These are phyloP conservation scores for Candida schatavii DNA, from an alignment of 805 yeast genomes.

Conservation along the genomic window DNA sequence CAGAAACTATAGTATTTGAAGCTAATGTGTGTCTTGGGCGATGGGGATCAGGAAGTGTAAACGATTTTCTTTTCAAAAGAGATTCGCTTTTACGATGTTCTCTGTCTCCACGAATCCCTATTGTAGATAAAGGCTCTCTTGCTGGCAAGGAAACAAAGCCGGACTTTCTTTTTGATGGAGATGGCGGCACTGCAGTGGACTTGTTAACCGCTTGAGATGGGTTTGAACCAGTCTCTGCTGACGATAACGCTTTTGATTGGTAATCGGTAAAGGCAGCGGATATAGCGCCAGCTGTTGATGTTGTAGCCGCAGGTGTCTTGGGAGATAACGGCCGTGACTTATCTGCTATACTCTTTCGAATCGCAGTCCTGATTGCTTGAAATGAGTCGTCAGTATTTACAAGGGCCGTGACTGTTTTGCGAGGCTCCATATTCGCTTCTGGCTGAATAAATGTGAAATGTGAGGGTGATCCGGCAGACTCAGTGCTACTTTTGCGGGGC, in stretches of 20 bases:
- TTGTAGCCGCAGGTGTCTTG: too few species aligned
- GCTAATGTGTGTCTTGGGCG: too few species aligned
- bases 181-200: not conserved
- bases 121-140: constrained; percentile 32
- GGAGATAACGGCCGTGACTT: constrained; percentile 12
- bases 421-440: not conserved
- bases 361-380: constrained; percentile 46
- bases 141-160: constrained; percentile 37
- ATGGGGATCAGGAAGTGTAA: too few species aligned
- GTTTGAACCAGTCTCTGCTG: not conserved
- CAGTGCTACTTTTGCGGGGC: not conserved
- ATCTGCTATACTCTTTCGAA: constrained; percentile 43
- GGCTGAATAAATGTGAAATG: not conserved
- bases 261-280: too few species aligned
- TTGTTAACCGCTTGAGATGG: not conserved
- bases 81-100: too few species aligned
- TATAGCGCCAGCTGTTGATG: too few species aligned
- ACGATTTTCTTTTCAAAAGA: not conserved
- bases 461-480: not conserved
- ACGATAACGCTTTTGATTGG: not conserved
- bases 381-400: constrained; percentile 37
- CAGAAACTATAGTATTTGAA: too few species aligned
- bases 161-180: constrained; percentile 25
- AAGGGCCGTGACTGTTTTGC: not conserved
- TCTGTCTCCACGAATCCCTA: too few species aligned